Evolutionary conservation across 129 eudicot species (phyloP).

Genomic region (Sambucus nigra): DNA sequence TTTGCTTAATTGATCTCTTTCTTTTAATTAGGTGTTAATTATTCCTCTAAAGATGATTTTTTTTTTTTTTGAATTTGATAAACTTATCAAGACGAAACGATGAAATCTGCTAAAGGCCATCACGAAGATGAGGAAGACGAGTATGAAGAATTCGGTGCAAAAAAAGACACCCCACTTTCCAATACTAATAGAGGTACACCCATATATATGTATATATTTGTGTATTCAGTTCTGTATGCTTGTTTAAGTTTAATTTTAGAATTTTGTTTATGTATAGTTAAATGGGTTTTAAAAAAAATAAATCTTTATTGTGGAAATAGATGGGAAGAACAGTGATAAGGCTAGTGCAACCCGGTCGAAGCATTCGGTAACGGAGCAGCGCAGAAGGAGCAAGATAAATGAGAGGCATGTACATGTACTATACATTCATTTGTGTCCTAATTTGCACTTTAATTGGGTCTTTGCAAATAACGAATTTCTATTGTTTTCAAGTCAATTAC

Average conservation of each 20-base stretch:
- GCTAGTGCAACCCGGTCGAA: conserved; percentile 75
- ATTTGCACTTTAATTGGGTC: too few relatives aligned
- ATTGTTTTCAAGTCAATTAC: too few relatives aligned
- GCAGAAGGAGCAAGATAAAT: conserved; percentile 89
- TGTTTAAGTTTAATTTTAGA: background rate
- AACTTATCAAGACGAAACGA: background rate
- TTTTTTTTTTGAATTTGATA: too few relatives aligned
- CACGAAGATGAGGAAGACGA: conserved; percentile 62
- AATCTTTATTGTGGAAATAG: conserved; percentile 30
- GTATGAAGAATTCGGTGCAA: conserved; percentile 50
- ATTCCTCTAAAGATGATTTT: too few relatives aligned
- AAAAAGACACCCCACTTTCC: conserved; percentile 40
- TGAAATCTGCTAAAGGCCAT: conserved; percentile 60
- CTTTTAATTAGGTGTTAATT: too few relatives aligned
- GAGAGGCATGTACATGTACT: conserved; percentile 68
- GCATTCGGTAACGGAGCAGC: conserved; percentile 95
- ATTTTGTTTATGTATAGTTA: background rate
- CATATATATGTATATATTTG: background rate
- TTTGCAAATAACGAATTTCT: too few relatives aligned
- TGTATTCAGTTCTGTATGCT: background rate
- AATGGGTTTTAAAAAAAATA: conserved; percentile 6
- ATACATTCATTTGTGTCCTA: too few relatives aligned
- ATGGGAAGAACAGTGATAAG: conserved; percentile 76
- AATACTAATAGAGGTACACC: conserved; percentile 34
- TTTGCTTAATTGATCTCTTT: too few relatives aligned